Evolutionary conservation across 1,284 basidiomycete species (phyloP).

Genomic region (Lentinula novae-zelandiae): DNA sequence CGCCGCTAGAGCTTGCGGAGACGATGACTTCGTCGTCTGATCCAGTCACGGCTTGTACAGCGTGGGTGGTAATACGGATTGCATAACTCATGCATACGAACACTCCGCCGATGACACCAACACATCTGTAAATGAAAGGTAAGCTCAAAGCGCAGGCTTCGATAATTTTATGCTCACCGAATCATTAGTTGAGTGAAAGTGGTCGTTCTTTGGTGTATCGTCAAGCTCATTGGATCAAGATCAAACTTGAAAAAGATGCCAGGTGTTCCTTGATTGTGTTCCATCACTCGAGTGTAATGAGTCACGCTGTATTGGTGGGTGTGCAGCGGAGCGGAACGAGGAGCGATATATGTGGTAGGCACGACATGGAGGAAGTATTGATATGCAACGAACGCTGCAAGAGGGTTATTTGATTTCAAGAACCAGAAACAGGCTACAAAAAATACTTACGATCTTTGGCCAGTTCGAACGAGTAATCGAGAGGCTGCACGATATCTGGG

Average conservation of each 20-base stretch:
- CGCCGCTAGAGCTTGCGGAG: conserved; percentile 57
- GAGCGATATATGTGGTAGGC: conserved; percentile 88
- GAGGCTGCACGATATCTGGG: conserved; percentile 91
- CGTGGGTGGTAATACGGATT: conserved; percentile 62
- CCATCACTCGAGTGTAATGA: conserved; percentile 79
- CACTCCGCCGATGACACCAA: conserved; percentile 78
- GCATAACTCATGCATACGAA: conserved; percentile 81
- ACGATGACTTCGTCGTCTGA: conserved; percentile 58
- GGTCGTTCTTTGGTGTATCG: conserved; percentile 85
- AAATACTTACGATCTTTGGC: conserved; percentile 71
- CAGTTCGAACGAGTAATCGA: conserved; percentile 87
- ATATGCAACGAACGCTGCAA: conserved; percentile 85
- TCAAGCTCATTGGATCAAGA: conserved; percentile 85
- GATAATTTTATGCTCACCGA: conserved; percentile 35
- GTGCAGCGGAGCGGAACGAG: conserved; percentile 52
- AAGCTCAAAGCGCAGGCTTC: not conserved
- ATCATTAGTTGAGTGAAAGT: conserved; percentile 80
- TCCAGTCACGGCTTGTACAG: conserved; percentile 65
- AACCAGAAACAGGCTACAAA: not conserved
- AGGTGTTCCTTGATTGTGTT: conserved; percentile 79
- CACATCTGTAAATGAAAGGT: conserved; percentile 39
- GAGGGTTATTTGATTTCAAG: not conserved
- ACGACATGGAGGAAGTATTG: conserved; percentile 96
- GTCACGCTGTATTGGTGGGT: conserved; percentile 97
- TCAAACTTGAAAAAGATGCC: conserved; percentile 98